Conservation (phyloP, 1,139 yeast genomes). For the Kodamaea ohmeri region DNA sequence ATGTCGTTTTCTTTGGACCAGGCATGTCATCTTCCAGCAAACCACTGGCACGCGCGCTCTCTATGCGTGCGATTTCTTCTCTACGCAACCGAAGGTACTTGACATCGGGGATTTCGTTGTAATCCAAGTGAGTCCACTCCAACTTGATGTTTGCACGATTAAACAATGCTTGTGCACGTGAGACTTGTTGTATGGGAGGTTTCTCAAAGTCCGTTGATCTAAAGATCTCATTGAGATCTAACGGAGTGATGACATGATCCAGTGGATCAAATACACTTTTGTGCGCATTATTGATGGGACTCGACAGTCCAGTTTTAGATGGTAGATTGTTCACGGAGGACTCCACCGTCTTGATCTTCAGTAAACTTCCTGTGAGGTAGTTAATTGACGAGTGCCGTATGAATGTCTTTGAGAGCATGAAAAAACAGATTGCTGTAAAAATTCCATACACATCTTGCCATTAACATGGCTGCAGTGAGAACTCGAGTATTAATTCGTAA, state of each 20-base stretch:
- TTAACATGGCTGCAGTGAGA: slow-evolving; percentile 23
- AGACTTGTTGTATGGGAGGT: slow-evolving; percentile 16
- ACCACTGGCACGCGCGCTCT: background rate
- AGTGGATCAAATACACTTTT: slow-evolving; percentile 7
- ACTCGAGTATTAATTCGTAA: slow-evolving; percentile 27
- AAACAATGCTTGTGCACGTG: slow-evolving; percentile 35
- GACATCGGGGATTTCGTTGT: slow-evolving; percentile 58
- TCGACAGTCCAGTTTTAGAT: no score
- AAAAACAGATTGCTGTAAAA: background rate
- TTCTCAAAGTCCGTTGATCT: slow-evolving; percentile 17
- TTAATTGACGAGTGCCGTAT: background rate
- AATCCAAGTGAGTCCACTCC: slow-evolving; percentile 60
- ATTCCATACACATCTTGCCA: no score
- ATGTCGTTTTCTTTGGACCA: slow-evolving; percentile 21
- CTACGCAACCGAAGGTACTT: slow-evolving; percentile 29
- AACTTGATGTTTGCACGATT: slow-evolving; percentile 40
- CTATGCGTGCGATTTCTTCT: slow-evolving; percentile 6
- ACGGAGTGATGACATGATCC: slow-evolving; percentile 25
- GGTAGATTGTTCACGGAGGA: no score
- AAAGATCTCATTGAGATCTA: slow-evolving; percentile 24
- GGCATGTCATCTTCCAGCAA: no score
- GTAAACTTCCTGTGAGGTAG: slow-evolving; percentile 3
- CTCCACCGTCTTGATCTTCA: background rate
- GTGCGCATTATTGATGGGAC: no score
- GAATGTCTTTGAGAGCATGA: background rate